These are phyloP conservation scores for Corchorus capsularis DNA, from an alignment of 345 rosid genomes.

Conservation along the genomic window DNA sequence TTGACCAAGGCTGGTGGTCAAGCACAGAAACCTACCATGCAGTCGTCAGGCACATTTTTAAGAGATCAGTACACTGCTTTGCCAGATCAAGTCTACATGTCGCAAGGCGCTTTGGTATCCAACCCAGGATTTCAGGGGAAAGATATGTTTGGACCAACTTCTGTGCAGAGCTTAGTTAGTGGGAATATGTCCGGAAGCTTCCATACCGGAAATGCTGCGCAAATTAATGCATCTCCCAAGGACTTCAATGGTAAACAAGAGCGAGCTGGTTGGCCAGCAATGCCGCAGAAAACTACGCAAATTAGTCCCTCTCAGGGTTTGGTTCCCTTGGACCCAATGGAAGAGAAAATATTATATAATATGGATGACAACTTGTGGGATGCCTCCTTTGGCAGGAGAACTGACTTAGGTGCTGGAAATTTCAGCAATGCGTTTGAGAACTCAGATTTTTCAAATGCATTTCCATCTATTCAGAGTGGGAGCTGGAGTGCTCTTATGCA, in stretches of 20 bases:
- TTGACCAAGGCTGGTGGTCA: slow-evolving; percentile 39
- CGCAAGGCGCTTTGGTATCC: slow-evolving; percentile 39
- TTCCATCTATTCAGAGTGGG: slow-evolving; percentile 75
- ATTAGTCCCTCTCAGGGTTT: slow-evolving; percentile 39
- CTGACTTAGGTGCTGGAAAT: slow-evolving; percentile 48
- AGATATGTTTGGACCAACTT: slow-evolving; percentile 37
- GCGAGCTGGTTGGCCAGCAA: slow-evolving; percentile 39
- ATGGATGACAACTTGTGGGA: slow-evolving; percentile 70
- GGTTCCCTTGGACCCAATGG: slow-evolving; percentile 76
- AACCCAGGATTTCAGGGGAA: slow-evolving; percentile 46
- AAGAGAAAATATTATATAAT: slow-evolving; percentile 73
- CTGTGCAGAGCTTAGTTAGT: slow-evolving; percentile 37
- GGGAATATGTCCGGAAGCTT: slow-evolving; percentile 36
- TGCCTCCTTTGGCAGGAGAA: slow-evolving; percentile 38
- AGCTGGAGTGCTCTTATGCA: slow-evolving; percentile 99
- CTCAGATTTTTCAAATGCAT: slow-evolving; percentile 44
- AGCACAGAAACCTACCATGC: slow-evolving; percentile 40
- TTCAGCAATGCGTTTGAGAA: slow-evolving; percentile 41
- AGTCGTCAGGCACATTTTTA: slow-evolving; percentile 38
- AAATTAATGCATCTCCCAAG: slow-evolving; percentile 31
- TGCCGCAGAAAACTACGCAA: slow-evolving; percentile 44
- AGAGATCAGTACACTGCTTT: slow-evolving; percentile 37
- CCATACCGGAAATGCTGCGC: slow-evolving; percentile 33
- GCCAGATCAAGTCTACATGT: slow-evolving; percentile 30
- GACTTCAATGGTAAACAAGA: slow-evolving; percentile 47